These are phyloP conservation scores for Teunomyces atbi DNA, from an alignment of 805 yeast species.

Conservation along the genomic window DNA sequence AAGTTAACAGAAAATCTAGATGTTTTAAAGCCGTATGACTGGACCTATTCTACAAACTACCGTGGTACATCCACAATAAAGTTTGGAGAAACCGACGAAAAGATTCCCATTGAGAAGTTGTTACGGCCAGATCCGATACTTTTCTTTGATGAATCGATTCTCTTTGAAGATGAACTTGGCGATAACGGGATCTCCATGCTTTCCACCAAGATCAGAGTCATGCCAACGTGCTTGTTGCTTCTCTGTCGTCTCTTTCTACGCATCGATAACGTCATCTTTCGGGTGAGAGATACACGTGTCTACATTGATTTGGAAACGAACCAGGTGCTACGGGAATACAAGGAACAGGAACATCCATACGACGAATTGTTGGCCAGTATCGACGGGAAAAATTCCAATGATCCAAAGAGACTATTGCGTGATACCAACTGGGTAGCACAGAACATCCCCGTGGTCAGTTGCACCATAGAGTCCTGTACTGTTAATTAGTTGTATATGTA, in stretches of 20 bases:
- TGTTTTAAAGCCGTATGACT: slow-evolving; percentile 82
- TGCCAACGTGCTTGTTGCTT: slow-evolving; percentile 75
- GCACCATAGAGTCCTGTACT: slow-evolving; percentile 12
- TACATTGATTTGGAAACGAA: slow-evolving; percentile 72
- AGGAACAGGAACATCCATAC: slow-evolving; percentile 50
- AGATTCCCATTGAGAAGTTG: slow-evolving; percentile 70
- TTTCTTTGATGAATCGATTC: slow-evolving; percentile 82
- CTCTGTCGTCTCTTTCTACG: slow-evolving; percentile 78
- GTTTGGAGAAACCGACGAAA: slow-evolving; percentile 19
- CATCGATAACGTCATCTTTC: slow-evolving; percentile 84
- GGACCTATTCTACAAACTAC: slow-evolving; percentile 90
- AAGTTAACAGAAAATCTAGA: slow-evolving; percentile 46
- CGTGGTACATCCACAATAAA: slow-evolving; percentile 51
- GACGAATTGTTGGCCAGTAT: slow-evolving; percentile 27
- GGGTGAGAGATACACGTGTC: slow-evolving; percentile 81
- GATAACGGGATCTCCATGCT: slow-evolving; percentile 89
- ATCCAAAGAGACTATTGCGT: slow-evolving; percentile 54
- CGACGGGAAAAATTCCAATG: slow-evolving; percentile 18
- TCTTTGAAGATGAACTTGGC: slow-evolving; percentile 93
- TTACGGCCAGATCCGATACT: slow-evolving; percentile 78
- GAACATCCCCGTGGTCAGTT: slow-evolving; percentile 50
- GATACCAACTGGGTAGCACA: slow-evolving; percentile 73
- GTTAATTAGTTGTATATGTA: neutral
- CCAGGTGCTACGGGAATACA: slow-evolving; percentile 71
- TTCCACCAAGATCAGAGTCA: slow-evolving; percentile 79